Conservation (phyloP, 1,139 yeast genomes). For the Geotrichum citri-aurantii region DNA sequence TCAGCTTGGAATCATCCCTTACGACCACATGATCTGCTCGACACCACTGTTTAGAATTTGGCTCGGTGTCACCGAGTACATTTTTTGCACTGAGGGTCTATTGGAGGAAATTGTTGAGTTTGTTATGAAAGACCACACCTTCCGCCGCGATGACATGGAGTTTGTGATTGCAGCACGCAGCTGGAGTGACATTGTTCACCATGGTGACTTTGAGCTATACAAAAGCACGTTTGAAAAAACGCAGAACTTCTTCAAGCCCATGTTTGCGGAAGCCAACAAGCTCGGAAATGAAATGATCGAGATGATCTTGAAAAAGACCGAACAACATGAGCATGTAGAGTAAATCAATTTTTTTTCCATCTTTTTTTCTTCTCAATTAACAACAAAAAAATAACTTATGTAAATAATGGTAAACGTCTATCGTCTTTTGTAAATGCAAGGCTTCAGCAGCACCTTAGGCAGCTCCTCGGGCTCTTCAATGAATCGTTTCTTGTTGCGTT, state of each 20-base stretch:
- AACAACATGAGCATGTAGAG: neutral
- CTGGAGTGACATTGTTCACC: slow-evolving; percentile 80
- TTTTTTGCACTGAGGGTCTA: slow-evolving; percentile 77
- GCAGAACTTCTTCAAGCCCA: slow-evolving; percentile 74
- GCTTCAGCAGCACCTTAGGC: slow-evolving; percentile 69
- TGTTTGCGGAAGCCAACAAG: slow-evolving; percentile 81
- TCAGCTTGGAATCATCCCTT: slow-evolving; percentile 77
- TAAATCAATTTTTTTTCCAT: neutral
- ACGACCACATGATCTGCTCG: slow-evolving; percentile 94
- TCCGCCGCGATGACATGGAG: slow-evolving; percentile 81
- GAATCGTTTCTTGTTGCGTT: slow-evolving; percentile 49
- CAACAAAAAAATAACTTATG: neutral
- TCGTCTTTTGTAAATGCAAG: slow-evolving; percentile 92
- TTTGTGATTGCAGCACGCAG: slow-evolving; percentile 38
- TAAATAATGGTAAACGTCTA: slow-evolving; percentile 30
- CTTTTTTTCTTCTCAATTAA: neutral
- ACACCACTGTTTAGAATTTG: slow-evolving; percentile 90
- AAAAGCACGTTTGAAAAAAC: slow-evolving; percentile 67
- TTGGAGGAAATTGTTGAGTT: slow-evolving; percentile 65
- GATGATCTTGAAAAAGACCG: slow-evolving; percentile 49
- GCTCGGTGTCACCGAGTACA: slow-evolving; percentile 87
- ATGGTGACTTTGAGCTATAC: slow-evolving; percentile 72
- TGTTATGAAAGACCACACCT: slow-evolving; percentile 58
- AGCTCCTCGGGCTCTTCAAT: slow-evolving; percentile 61
- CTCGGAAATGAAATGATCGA: slow-evolving; percentile 95